Evolutionary conservation across 73 alveolate species (phyloP), one percentile per base, ranked within the genome.

Genomic region (Diophrys sp.): DNA sequence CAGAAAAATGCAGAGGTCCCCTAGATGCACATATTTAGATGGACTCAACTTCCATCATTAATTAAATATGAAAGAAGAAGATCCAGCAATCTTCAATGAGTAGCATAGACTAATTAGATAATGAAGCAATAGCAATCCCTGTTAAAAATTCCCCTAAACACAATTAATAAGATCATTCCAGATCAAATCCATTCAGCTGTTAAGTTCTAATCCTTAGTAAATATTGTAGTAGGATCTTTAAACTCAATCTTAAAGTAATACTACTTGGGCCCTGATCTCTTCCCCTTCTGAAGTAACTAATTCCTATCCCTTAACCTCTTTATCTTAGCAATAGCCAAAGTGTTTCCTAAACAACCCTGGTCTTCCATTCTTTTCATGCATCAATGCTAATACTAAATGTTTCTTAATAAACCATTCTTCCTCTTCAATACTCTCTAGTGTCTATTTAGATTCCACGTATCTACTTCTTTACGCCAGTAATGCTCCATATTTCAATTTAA

Each of bases 91-190:
- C n/a, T n/a, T n/a, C n/a, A n/a, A n/a, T n/a, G n/a, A n/a, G n/a
- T n/a, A n/a, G n/a, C n/a, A n/a, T n/a, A n/a, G n/a, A n/a, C n/a
- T n/a, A n/a, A n/a, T n/a, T n/a, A n/a, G n/a, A n/a, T n/a, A n/a
- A n/a, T n/a, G n/a, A n/a, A n/a, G n/a, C n/a, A n/a, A n/a, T n/a
- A n/a, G n/a, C n/a, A n/a, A n/a, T n/a, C n/a, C n/a, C n/a, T n/a
- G n/a, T n/a, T n/a, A n/a, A n/a, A n/a, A n/a, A n/a, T n/a, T n/a
- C n/a, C n/a, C n/a, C n/a, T n/a, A n/a, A n/a, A n/a, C n/a, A n/a
- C n/a, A n/a, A n/a, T n/a, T n/a, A n/a, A 92, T 82, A 14, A 92
- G 73, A 31, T 92, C 91, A 57, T 83, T 79, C 82, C 74, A 84
- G 74, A 92, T 74, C 55, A 62, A n/a, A 69, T 92, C 95, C 14